Evolutionary conservation across 805 yeast genomes (phyloP).

Genomic region (Wickerhamomyces xylosicus): DNA sequence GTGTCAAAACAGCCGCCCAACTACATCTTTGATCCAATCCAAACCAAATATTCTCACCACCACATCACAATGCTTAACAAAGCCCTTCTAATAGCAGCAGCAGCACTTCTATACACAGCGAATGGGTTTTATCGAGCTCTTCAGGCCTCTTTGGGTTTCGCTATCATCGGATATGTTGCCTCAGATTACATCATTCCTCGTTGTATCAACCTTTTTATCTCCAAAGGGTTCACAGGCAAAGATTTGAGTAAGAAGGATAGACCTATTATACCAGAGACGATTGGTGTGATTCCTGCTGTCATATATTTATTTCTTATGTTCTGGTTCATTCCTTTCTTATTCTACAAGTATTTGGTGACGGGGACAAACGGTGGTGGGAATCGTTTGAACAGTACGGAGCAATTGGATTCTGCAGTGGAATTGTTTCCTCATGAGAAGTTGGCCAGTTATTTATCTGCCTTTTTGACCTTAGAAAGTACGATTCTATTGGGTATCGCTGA

Average conservation of each 20-base stretch:
- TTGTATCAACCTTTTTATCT: conserved; percentile 54
- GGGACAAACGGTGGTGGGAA: conserved; percentile 50
- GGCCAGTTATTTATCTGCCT: conserved; percentile 78
- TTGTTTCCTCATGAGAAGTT: conserved; percentile 73
- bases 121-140: conserved; percentile 15
- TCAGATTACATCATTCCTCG: conserved; percentile 59
- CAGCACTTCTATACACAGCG: conserved; percentile 11
- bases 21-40: no score
- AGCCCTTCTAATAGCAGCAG: conserved; percentile 3
- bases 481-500: conserved; percentile 83
- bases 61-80: conserved; percentile 1
- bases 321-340: conserved; percentile 79
- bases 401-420: conserved; percentile 5
- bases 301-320: conserved; percentile 76
- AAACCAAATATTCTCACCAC: no score
- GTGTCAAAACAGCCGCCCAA: no score
- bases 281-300: conserved; percentile 84
- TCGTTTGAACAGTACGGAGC: conserved; percentile 27
- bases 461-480: conserved; percentile 76
- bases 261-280: conserved; percentile 78
- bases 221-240: conserved; percentile 75
- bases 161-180: conserved; percentile 52
- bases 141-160: conserved; percentile 52
- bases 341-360: conserved; percentile 62
- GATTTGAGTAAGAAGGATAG: conserved; percentile 71